Base-by-base conservation (phyloP, 345 rosid species). In the Microthlaspi erraticum region DNA sequence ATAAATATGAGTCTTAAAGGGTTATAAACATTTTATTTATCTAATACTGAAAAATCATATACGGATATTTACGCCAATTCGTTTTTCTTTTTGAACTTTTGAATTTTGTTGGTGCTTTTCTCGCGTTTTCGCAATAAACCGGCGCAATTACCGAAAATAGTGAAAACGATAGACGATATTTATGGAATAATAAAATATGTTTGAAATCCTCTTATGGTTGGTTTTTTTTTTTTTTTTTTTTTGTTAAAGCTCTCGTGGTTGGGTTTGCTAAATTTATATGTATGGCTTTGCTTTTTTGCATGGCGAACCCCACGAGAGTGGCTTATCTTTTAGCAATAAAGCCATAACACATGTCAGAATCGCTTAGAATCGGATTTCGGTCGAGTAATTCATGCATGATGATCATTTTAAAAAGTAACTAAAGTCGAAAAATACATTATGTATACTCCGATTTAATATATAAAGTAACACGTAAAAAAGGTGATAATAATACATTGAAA, bases 251-350 rank as follows among this genome's bases (percentile, higher is more conserved):
- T n/a, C 36, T 63, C 31, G 12, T 32, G 54, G 29, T 34, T 51
- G 70, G 49, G 59, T 39, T 66, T 26, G 60, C 31, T 17, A 53
- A 7, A 53, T 42, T 4, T 41, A 19, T 18, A 32, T 31, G 12
- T 3, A 17, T 31, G 63, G 20, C 9, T 54, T 57, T 48, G 56
- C 46, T n/a, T 57, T 68, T 45, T 16, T 46, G 65, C 73, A 58
- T 46, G 66, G 49, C 49, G 13, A 69, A 68, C 38, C 73, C 64
- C 48, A 57, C 73, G 8, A 57, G 29, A 34, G 37, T 57, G 57
- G 57, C 18, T 68, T 36, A 45, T 57, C 45, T 29, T 44, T n/a
- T 19, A 56, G 23, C 16, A n/a, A 68, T 5, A 4, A 58, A 46
- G 61, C 48, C 8, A 20, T 9, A 57, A 46, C 66, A 58, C 58